Conservation (phyloP, 371 early-diverging fungal species). For the Lichtheimia ornata region DNA sequence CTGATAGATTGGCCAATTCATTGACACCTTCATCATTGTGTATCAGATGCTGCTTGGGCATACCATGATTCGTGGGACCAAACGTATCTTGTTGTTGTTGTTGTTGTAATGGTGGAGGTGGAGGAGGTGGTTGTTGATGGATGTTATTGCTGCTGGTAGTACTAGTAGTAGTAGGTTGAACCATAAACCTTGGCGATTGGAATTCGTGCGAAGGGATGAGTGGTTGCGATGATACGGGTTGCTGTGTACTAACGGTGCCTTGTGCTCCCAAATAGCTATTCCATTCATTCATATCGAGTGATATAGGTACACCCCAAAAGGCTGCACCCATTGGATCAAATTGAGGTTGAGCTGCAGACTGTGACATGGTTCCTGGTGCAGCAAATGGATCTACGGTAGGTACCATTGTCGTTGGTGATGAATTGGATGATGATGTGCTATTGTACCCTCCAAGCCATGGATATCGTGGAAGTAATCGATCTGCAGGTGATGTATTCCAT, state of each 20-base stretch:
- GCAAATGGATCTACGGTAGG: conserved; percentile 43
- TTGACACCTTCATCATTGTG: conserved; percentile 1
- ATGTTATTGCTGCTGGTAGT: not conserved
- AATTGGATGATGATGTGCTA: not conserved
- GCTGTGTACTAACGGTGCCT: not conserved
- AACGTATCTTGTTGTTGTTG: too few relatives aligned
- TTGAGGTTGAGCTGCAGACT: conserved; percentile 9
- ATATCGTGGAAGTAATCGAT: not conserved
- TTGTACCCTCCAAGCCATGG: not conserved
- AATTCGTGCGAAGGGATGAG: conserved; percentile 22
- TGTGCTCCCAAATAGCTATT: not conserved
- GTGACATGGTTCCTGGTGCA: conserved; percentile 35
- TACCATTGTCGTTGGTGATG: not conserved
- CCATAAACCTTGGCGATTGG: not conserved
- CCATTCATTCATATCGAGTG: conserved; percentile 5
- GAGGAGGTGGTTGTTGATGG: too few relatives aligned
- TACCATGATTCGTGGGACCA: too few relatives aligned
- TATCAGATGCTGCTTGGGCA: not conserved
- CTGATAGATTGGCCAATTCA: not conserved
- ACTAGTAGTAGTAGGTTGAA: conserved; percentile 6
- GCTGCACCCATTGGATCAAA: conserved; percentile 4
- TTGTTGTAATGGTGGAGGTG: too few relatives aligned
- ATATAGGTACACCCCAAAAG: conserved; percentile 8
- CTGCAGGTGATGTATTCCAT: not conserved
- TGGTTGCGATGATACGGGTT: conserved; percentile 1